Base-by-base conservation (phyloP, 2,329 filamentous ascomycete species). In the Aspergillus neotritici region DNA sequence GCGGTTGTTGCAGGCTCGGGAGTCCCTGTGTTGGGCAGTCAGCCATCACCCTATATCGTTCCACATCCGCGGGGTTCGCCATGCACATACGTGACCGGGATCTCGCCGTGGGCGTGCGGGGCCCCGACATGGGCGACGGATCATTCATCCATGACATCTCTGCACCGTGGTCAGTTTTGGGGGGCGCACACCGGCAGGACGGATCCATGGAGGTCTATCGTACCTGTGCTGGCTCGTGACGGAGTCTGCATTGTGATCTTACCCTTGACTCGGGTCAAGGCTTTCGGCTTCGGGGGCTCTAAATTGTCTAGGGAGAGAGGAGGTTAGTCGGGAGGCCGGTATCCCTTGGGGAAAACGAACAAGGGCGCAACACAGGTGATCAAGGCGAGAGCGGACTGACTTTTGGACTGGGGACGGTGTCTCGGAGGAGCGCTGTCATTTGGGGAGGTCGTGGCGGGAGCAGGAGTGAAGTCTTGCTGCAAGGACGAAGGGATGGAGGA, bases 91-190 rank as follows among this genome's bases (percentile, higher is more conserved):
- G 35, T 14, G 34, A 44, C n/a, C 31, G 17, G n/a, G 12, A 25
- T 6, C 10, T 16, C 11, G 46, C 37, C 3, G 34, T 17, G 28
- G 59, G 54, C 2, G 57, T 60, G 28, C 46, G 44, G 21, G 52
- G 52, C 28, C 39, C 41, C 12, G 43, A 42, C 25, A 52, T 52
- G 6, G 60, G 58, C 4, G 60, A 61, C 39, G 57, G 55, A 31
- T 62, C 61, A 28, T 55, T 52, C 34, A 59, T 34, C 60, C 60
- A 64, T 30, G 61, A 62, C 41, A 52, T 48, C 41, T 63, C 62
- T 47, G 34, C 32, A 38, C 6, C 35, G 5, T 12, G 7, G 41
- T 56, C 31, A 56, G 39, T 43, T 44, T 41, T 15, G 13, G 15
- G n/a, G 13, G 29, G 35, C 8, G 33, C 28, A 31, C n/a, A 12